Evolutionary conservation across 345 rosid species (phyloP), one percentile per base, ranked within the genome.

Genomic region (Hibiscus mutabilis): DNA sequence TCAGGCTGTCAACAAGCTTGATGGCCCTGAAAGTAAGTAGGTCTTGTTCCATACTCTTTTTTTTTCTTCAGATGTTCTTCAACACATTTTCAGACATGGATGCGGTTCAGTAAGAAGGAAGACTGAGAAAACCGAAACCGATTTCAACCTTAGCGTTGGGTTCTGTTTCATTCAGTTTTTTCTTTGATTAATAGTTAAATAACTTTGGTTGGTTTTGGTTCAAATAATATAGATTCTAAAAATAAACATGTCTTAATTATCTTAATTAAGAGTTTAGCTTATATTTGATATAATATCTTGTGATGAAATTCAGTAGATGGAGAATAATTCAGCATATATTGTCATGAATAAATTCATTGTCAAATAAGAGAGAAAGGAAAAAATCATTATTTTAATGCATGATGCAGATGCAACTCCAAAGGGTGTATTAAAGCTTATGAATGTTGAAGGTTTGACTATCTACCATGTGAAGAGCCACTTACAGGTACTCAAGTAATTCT

Each of bases 391-490:
- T 65, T 76, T 62, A 57, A 68, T 73, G 12, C 60, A 60, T 75
- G 67, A 74, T 87, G 84, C 71, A 93, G 98, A 86, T 84, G 97
- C 98, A 73, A 93, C 98, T 64, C 98, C 97, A 40, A 93, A 91
- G 79, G 97, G 86, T 24, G 97, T 93, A 37, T 63, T 91, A 73
- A 91, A 93, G 88, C 88, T 93, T 52, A 91, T 93, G 98, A 89
- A 91, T 75, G 89, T 83, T 59, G 88, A 89, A 79, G 91, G 96
- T 73, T 82, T 93, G 88, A 93, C 98, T 22, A 93, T 91, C 63
- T 91, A 93, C 80, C 96, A 93, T 75, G 97, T 93, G 21, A 93
- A 93, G 78, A 93, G 98, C 88, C 98, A 93, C 82, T 81, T 93
- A 61, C 98, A 91, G 98, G 98, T 91, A 79, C 65, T 29, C 18